Base-by-base conservation (phyloP, 371 early-diverging fungal species). In the Phascolomyces articulosus region DNA sequence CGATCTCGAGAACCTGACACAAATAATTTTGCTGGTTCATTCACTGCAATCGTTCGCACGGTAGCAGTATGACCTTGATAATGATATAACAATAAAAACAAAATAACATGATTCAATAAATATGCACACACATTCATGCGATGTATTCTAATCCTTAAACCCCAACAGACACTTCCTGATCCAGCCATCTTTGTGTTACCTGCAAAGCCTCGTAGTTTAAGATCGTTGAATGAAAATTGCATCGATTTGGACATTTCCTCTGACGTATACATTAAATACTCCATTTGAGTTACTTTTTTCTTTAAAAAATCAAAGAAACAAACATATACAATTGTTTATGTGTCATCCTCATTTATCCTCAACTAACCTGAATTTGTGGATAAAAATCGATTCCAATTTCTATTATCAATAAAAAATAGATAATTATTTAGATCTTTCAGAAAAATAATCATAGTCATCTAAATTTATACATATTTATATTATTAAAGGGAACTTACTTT, bases 161-260 rank as follows among this genome's bases (percentile, higher is more conserved):
- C 34, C 34, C 34, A 34, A 34, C 34, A 34, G 34, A 34, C 11
- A 34, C 11, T 34, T 8, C 23, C 26, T 51, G 0, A 24, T 51
- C 13, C 9, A 4, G 7, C 26, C 26, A 60, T 40, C 9, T 28
- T 38, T n/a, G 24, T 53, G 34, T 34, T 71, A 79, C 88, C 89
- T 60, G 83, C 86, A 68, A 84, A 86, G 3, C 86, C 87, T 40
- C 87, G 65, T 15, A 89, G 64, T 47, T 89, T 89, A 29, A 87
- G 72, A 62, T 89, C 88, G 54, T 89, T 87, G 59, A 89, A 89
- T 0, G 87, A 85, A 69, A 89, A 89, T 44, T 89, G 89, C 84
- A 87, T 82, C 1, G 85, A 78, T 40, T 89, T 87, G 16, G 89
- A 87, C 89, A 89, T 89, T 68, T 89, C 89, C 70, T 87, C 87